Base-by-base conservation (phyloP, 2,329 filamentous ascomycete genomes). In the Neopestalotiopsis rosae region DNA sequence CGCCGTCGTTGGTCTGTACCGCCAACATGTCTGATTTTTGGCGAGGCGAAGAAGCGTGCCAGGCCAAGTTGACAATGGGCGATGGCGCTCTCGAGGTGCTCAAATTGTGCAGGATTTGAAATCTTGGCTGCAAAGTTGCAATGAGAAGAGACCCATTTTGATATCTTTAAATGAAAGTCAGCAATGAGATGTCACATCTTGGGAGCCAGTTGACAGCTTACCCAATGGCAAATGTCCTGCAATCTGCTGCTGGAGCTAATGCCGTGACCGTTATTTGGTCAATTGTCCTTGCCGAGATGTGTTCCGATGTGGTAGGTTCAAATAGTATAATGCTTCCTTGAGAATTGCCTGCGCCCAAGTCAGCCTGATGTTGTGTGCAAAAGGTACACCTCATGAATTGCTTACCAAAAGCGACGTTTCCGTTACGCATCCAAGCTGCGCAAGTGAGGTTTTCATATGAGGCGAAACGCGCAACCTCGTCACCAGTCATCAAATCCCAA, bases 21-120 rank as follows among this genome's bases (percentile, higher is more conserved):
- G 95, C 95, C 75, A 99, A 85, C 96, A 99, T 99, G 77, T 98
- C 95, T 0, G 96, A 97, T 81, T 97, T 98, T 80, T 98, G 95
- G 73, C 95, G 94, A 0, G 95, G 92, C 0, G 96, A 98, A 0
- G 96, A 98, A 49, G 95, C 95, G 85, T 99, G 96, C 96, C 96
- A 99, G 69, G 94, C 90, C 24, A 99, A 83, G 9, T 91, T 93
- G 4, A 95, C 90, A 65, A 99, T 94, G 2, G 94, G 92, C 0
- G 95, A 98, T 1, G 96, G 95, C 1, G 90, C 89, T 74, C 94
- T 88, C 0, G 92, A 92, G 0, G 94, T 97, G 63, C 92, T 95
- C 72, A 99, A 85, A 65, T 95, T 98, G 81, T 99, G 95, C 64
- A 98, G 81, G 72, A 98, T 97, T 2, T 93, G 97, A 79, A 98